A percentile compares a stretch with the other conserved stretches of the same genome.
These are phyloP conservation scores for Ambrosiella xylebori DNA, from an alignment of 2,329 filamentous ascomycete species.

Conservation along the genomic window DNA sequence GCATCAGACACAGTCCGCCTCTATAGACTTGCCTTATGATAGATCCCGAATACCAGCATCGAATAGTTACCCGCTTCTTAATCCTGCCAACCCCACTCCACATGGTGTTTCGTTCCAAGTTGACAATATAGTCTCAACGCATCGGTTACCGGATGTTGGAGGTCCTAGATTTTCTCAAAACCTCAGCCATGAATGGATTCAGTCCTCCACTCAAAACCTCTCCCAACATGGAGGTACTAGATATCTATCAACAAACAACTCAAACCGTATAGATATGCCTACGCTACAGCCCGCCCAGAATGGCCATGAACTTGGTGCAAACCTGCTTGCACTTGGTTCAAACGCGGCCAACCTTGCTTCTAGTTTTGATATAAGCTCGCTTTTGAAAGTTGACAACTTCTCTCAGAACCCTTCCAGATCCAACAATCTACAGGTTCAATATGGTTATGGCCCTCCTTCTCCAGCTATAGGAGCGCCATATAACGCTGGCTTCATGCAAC, in stretches of 20 bases:
- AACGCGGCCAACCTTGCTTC: not conserved
- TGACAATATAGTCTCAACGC: too few species aligned
- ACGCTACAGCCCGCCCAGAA: not conserved
- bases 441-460: conserved; percentile 12
- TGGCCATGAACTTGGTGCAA: not conserved
- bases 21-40: too few species aligned
- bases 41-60: too few species aligned
- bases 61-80: not conserved
- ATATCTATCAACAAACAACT: not conserved
- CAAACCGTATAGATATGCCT: not conserved
- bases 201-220: too few species aligned
- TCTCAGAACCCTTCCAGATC: not conserved
- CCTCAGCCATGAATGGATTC: too few species aligned
- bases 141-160: too few species aligned
- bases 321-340: not conserved
- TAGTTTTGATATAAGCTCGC: not conserved
- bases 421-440: not conserved
- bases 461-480: conserved; percentile 11
- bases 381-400: not conserved
- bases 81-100: not conserved
- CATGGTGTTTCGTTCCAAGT: too few species aligned
- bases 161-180: too few species aligned
- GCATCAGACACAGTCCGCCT: too few species aligned
- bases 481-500: conserved; percentile 7
- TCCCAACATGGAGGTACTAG: not conserved